Evolutionary conservation across 768 basidiomycete genomes (phyloP).

Genomic region (Steccherinum ochraceum): DNA sequence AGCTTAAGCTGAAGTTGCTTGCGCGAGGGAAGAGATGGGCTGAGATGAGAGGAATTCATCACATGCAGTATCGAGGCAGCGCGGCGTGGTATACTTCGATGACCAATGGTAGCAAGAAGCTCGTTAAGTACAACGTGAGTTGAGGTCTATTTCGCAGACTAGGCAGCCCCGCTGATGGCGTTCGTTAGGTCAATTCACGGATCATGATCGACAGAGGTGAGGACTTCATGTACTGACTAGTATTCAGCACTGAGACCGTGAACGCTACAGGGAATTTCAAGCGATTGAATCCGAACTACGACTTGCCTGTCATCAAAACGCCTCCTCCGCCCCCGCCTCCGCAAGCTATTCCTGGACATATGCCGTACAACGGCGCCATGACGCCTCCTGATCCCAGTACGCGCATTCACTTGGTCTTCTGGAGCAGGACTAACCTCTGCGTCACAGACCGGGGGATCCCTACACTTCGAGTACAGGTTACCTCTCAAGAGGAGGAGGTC

Average conservation of each 20-base stretch:
- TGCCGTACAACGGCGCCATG: neutral
- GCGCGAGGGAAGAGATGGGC: conserved; percentile 51
- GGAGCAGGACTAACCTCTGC: too few relatives aligned
- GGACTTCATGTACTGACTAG: neutral
- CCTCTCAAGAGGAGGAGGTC: neutral
- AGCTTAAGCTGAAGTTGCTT: conserved; percentile 31
- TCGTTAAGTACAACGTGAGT: conserved; percentile 41
- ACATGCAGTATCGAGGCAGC: conserved; percentile 53
- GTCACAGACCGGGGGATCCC: conserved; percentile 4
- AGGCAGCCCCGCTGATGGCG: neutral
- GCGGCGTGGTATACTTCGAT: conserved; percentile 6
- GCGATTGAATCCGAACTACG: conserved; percentile 44
- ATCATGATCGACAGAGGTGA: conserved; percentile 56
- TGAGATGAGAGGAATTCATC: conserved; percentile 42
- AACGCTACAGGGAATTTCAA: conserved; percentile 37
- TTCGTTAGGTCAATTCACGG: conserved; percentile 42
- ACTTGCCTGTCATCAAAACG: conserved; percentile 30
- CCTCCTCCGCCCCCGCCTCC: neutral
- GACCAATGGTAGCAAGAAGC: conserved; percentile 24
- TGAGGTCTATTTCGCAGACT: neutral
- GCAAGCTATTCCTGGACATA: neutral
- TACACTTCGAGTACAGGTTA: conserved; percentile 7
- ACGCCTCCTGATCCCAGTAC: neutral
- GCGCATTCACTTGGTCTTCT: too few relatives aligned
- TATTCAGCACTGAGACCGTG: neutral